Evolutionary conservation across 495 filamentous ascomycete species (phyloP).

Genomic region (Penicillium ochrochloron): DNA sequence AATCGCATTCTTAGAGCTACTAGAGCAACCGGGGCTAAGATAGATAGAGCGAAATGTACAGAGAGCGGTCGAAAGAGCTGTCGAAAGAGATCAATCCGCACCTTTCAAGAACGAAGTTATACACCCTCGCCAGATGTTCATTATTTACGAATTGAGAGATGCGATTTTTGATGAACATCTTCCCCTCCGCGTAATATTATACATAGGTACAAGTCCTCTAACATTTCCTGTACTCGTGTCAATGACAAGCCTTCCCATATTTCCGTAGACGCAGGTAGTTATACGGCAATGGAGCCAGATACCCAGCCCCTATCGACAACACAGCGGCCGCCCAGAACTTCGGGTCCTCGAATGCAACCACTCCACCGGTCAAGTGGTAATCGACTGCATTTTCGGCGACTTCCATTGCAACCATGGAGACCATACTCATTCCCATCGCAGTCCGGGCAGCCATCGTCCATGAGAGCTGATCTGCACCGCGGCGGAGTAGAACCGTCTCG

Average conservation of each 20-base stretch:
- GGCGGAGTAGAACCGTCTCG: constrained; percentile 47
- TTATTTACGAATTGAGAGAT: too few species aligned
- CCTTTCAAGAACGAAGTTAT: too few species aligned
- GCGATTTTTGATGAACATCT: too few species aligned
- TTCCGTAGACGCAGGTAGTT: constrained; percentile 49
- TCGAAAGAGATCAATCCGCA: too few species aligned
- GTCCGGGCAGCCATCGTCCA: constrained; percentile 44
- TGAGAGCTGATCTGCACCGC: constrained; percentile 45
- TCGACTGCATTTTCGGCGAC: constrained; percentile 50
- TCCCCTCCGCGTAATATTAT: too few species aligned
- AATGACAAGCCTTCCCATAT: constrained; percentile 50
- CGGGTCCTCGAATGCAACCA: constrained; percentile 37
- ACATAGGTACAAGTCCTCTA: too few species aligned
- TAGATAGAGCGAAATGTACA: too few species aligned
- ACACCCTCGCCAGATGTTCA: too few species aligned
- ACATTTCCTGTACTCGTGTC: neutral
- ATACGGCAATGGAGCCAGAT: constrained; percentile 51
- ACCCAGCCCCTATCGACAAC: constrained; percentile 46
- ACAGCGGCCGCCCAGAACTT: constrained; percentile 43
- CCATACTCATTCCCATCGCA: constrained; percentile 54
- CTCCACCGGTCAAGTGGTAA: constrained; percentile 51
- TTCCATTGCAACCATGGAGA: constrained; percentile 56
- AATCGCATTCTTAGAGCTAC: too few species aligned
- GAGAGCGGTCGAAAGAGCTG: too few species aligned
- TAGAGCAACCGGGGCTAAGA: too few species aligned